Base-by-base conservation (phyloP, 192 early-diverging fungal genomes). In the Piromyces sp. region DNA sequence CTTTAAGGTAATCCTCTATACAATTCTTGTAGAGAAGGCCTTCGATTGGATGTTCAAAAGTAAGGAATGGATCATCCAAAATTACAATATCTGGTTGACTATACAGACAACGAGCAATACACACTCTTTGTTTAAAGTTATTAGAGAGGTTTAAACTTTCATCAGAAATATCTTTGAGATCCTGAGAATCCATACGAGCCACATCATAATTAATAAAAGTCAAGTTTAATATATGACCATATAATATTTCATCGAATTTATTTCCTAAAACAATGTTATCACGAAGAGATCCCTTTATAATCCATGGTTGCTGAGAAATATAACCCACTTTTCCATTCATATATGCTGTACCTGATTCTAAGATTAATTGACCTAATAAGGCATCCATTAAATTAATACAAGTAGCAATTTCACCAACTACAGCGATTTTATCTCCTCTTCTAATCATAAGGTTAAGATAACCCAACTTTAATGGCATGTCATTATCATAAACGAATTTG, bases 231-330 rank as follows among this genome's bases (percentile, higher is more conserved):
- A 91, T 88, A 31, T 89, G 88, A 80, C 88, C 84, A 87, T 93
- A 95, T 17, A 83, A 85, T 79, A 83, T 80, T 26, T 83, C 82
- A 79, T 96, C 89, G 68, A 87, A 91, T 1, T 84, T 79, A 13
- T 87, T 88, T 0, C 95, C 94, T 87, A 96, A 95, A 30, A 95
- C 58, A 86, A 95, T 91, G 82, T 96, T 96, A 13, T 92, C 91
- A 28, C 90, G 88, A n/a, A 95, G 84, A 1, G 93, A 58, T 92
- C 3, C 84, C 83, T 94, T 94, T 79, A 93, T 83, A 13, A 94
- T 82, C 92, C 93, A 94, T 0, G 91, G 90, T 82, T 90, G 89
- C 82, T 93, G 93, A 19, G 90, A 88, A 37, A 91, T 87, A 87
- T 91, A 93, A 17, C 88, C 87, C 5, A 89, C 86, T 36, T 87